Evolutionary conservation across 2,329 filamentous ascomycete species (phyloP).

Genomic region (Botryotinia convoluta): DNA sequence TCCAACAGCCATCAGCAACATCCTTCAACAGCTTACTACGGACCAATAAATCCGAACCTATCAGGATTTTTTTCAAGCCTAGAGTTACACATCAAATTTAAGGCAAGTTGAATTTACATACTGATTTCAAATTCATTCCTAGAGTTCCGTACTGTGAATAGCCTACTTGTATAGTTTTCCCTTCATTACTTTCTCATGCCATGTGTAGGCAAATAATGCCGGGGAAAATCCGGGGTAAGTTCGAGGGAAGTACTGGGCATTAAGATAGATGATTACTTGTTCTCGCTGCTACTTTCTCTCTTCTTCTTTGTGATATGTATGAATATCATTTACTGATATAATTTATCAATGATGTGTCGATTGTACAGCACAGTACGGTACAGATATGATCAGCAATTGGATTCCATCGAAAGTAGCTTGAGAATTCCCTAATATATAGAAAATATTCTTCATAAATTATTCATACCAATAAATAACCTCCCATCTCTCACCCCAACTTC

Average conservation of each 20-base stretch:
- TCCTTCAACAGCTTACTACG: not conserved
- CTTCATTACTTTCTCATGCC: not conserved
- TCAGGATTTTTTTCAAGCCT: not conserved
- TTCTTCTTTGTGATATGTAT: not conserved
- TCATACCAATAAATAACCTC: too few species aligned
- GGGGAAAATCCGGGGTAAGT: not conserved
- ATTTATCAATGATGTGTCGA: not conserved
- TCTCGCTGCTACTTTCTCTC: not conserved
- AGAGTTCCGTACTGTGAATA: too few species aligned
- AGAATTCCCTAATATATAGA: too few species aligned
- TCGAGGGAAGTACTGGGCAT: not conserved
- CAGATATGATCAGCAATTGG: not conserved
- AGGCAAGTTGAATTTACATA: not conserved
- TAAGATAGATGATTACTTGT: not conserved
- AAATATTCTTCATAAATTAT: too few species aligned
- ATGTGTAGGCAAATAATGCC: not conserved
- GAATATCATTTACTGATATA: fast-evolving
- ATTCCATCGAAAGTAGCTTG: too few species aligned
- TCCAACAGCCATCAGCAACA: not conserved
- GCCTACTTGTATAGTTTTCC: not conserved
- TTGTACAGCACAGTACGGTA: not conserved
- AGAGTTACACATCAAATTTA: not conserved
- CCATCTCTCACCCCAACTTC: too few species aligned
- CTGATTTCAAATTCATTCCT: not conserved
- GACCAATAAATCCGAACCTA: not conserved